Percentiles rank a stretch among this genome's conserved stretches.
phyloP scores from a whole-genome alignment of 192 early-diverging fungal species.

The Coemansia reversa region DNA sequence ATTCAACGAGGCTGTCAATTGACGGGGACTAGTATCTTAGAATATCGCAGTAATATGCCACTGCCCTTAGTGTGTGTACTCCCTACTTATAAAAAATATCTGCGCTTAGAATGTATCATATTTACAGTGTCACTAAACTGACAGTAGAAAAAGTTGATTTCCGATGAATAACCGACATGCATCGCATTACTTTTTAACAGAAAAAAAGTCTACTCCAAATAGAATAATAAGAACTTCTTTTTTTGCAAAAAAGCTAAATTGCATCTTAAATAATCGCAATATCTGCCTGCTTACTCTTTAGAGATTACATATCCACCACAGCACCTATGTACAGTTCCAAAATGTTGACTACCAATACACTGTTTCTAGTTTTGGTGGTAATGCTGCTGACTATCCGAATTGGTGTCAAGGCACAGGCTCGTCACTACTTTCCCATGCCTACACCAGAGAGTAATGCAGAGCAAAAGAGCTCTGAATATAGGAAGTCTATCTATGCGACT shows the following conservation, averaged over 20 bases:
- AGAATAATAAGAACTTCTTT: neutral
- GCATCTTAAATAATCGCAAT: neutral
- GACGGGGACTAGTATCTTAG: neutral
- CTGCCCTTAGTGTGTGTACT: neutral
- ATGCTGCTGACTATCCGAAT: neutral
- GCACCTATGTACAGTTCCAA: neutral
- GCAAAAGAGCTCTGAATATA: neutral
- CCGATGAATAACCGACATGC: neutral
- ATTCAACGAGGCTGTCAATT: neutral
- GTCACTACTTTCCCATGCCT: slow-evolving; percentile 30
- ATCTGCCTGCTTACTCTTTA: neutral
- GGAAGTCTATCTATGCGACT: neutral
- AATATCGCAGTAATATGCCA: neutral
- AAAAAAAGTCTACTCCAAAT: neutral
- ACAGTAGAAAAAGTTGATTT: neutral
- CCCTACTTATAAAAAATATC: neutral
- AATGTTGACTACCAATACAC: neutral
- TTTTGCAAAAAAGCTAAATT: neutral
- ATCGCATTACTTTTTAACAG: neutral
- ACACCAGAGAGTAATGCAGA: slow-evolving; percentile 18
- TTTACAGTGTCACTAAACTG: neutral
- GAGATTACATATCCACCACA: neutral
- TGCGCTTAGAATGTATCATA: neutral
- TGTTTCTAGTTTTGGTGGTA: slow-evolving; percentile 6
- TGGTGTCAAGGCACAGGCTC: neutral